Base-by-base conservation (phyloP, 1,139 yeast genomes). In the Suhomyces bribrorum region DNA sequence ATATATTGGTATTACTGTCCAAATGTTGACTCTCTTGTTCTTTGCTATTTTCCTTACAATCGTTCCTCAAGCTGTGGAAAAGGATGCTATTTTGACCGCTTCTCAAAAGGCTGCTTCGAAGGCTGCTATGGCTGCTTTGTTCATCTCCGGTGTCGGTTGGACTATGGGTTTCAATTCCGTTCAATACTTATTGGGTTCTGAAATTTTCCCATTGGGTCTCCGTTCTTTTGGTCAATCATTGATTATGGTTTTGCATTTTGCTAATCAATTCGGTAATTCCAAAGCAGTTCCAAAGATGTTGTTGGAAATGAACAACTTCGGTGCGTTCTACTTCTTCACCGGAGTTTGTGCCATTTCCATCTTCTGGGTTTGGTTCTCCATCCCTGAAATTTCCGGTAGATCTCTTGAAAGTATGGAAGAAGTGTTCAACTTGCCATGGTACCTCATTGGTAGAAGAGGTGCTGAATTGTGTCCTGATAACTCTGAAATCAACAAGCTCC, bases 1-100 rank as follows among this genome's bases (percentile, higher is more conserved):
- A 36, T 55, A 55, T 44, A 33, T 45, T 26, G 79, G 79, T 43
- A 52, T 55, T 26, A 39, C 46, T 26, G 32, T 53, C 14, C 54
- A 50, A 31, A 29, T 47, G 32, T 26, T 50, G 5, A 46, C 52
- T 13, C 44, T 49, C 31, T 45, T 54, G 24, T 53, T 43, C 47
- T 55, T 50, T 34, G 60, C 56, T 17, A 51, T 53, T 20, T 55
- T 53, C 49, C 42, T 55, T 37, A 40, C 44, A 5, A 34, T 55
- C 25, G 58, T 55, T 14, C 60, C 60, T 0, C 46, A 50, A 24
- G 58, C 57, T 5, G 45, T 53, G 2, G 44, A 44, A 5, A 30
- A 32, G 2, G 45, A 39, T 3, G 39, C 37, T 5, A 40, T 29
- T 5, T 44, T 54, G 45, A 38, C 49, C 15, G 36, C 49, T 2